Percentiles rank a stretch among this genome's conserved stretches.
Conservation (phyloP, 2,329 filamentous ascomycete species). For the Hymenoscyphus infarciens region DNA sequence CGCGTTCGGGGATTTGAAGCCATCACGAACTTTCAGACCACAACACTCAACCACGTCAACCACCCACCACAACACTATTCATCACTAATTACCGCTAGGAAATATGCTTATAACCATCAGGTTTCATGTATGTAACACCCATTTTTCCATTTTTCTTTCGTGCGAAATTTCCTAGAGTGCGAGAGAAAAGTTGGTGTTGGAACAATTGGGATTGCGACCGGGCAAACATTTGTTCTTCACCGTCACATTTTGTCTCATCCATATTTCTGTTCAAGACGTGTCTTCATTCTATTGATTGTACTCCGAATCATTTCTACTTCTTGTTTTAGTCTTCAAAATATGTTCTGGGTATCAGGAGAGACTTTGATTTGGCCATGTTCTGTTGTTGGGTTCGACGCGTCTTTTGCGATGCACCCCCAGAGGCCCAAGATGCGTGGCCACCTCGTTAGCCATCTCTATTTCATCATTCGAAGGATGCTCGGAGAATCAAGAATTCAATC, state of each 20-base stretch:
- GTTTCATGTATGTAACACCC: constrained; percentile 8
- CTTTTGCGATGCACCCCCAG: not conserved
- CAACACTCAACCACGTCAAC: constrained; percentile 12
- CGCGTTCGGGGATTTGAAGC: constrained; percentile 22
- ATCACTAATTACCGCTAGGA: constrained; percentile 1
- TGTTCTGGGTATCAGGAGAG: not conserved
- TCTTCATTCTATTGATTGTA: not conserved
- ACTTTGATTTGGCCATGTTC: not conserved
- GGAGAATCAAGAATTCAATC: not conserved
- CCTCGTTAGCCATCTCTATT: not conserved
- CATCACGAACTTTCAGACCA: constrained; percentile 23
- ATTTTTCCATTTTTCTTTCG: constrained; percentile 10
- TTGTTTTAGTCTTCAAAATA: not conserved
- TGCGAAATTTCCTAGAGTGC: constrained; percentile 9
- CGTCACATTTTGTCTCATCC: not conserved
- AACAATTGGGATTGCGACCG: constrained; percentile 15
- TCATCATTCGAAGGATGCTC: not conserved
- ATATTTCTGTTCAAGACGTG: not conserved
- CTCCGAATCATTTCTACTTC: not conserved
- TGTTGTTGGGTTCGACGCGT: not conserved
- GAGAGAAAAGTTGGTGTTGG: constrained; percentile 19
- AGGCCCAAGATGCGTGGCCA: not conserved
- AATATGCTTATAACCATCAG: constrained; percentile 4
- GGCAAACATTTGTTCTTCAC: not conserved
- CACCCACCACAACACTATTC: constrained; percentile 19